Conservation (phyloP, 805 yeast genomes). For the Lachancea sp. region DNA sequence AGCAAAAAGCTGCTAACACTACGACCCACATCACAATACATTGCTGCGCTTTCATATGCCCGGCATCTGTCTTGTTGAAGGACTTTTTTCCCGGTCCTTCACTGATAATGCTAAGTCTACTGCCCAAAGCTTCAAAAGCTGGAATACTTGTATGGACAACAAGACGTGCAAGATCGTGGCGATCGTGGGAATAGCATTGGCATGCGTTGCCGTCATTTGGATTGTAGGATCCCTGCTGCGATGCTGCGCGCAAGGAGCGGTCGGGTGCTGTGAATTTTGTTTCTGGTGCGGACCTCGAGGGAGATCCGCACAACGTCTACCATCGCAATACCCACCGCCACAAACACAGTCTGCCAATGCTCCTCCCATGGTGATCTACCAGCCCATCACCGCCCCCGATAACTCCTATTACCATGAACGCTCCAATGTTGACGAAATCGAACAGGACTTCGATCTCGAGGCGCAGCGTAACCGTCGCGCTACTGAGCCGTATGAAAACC, state of each 20-base stretch:
- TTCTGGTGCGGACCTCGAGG: slow-evolving; percentile 45
- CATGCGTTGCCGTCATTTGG: slow-evolving; percentile 49
- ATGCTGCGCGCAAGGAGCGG: slow-evolving; percentile 53
- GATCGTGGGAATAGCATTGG: slow-evolving; percentile 63
- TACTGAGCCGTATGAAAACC: slow-evolving; percentile 65
- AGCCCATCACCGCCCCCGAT: slow-evolving; percentile 28
- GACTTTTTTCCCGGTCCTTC: slow-evolving; percentile 1
- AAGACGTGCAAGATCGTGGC: slow-evolving; percentile 69
- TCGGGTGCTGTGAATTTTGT: slow-evolving; percentile 43
- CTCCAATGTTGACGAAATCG: slow-evolving; percentile 26
- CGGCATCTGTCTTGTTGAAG: too few species aligned
- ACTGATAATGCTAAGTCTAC: slow-evolving; percentile 27
- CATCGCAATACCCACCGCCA: background rate
- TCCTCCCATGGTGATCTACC: slow-evolving; percentile 26
- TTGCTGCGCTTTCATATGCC: too few species aligned
- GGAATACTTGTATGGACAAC: slow-evolving; percentile 81
- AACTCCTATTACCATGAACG: slow-evolving; percentile 22
- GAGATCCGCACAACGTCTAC: slow-evolving; percentile 16
- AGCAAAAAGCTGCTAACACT: too few species aligned
- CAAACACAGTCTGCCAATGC: background rate
- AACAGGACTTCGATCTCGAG: slow-evolving; percentile 30
- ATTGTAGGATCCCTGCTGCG: slow-evolving; percentile 47
- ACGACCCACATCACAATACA: too few species aligned
- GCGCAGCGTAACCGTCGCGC: slow-evolving; percentile 18
- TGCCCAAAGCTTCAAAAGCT: slow-evolving; percentile 46